These are phyloP conservation scores for Pseudopyricularia cyperi DNA, from an alignment of 2,329 filamentous ascomycete genomes.

Conservation along the genomic window DNA sequence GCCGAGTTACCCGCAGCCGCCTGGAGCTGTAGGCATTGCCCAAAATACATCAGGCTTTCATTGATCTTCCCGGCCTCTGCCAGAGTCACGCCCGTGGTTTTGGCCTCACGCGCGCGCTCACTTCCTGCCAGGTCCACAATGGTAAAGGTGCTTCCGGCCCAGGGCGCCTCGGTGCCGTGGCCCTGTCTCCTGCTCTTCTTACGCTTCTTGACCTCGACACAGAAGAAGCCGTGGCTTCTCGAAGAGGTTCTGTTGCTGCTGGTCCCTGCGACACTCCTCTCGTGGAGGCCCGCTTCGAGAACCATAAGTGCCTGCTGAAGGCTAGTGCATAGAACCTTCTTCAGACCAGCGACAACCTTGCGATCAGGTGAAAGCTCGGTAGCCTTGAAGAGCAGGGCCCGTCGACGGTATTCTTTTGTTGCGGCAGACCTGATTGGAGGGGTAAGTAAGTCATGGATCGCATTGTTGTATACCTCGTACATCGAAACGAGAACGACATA, in stretches of 20 bases:
- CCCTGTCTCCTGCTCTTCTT: conserved; percentile 21
- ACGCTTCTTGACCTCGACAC: conserved; percentile 81
- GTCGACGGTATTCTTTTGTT: conserved; percentile 60
- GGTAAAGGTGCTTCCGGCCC: conserved; percentile 69
- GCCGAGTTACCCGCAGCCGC: conserved; percentile 61
- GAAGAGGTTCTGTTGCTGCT: conserved; percentile 88
- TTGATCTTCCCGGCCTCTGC: conserved; percentile 98
- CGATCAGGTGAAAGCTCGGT: conserved; percentile 79
- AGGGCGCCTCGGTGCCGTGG: conserved; percentile 32
- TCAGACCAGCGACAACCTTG: conserved; percentile 87
- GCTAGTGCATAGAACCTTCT: conserved; percentile 75
- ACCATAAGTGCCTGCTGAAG: conserved; percentile 80
- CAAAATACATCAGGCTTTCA: conserved; percentile 94
- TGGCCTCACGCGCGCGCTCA: conserved; percentile 82
- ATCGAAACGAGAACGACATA: conserved; percentile 88
- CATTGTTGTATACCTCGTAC: conserved; percentile 99
- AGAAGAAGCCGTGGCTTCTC: conserved; percentile 91
- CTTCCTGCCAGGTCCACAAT: conserved; percentile 90
- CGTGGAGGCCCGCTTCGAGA: conserved; percentile 76
- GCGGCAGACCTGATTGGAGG: conserved; percentile 43
- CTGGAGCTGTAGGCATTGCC: conserved; percentile 93
- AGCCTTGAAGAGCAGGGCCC: conserved; percentile 79
- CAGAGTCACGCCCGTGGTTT: conserved; percentile 83
- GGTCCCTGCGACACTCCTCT: conserved; percentile 79
- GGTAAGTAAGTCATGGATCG: conserved; percentile 85